Evolutionary conservation across 225 moss, liverwort and hornwort genomes (phyloP), one percentile per base, ranked within the genome.

Genomic region (Bryum argenteum): DNA sequence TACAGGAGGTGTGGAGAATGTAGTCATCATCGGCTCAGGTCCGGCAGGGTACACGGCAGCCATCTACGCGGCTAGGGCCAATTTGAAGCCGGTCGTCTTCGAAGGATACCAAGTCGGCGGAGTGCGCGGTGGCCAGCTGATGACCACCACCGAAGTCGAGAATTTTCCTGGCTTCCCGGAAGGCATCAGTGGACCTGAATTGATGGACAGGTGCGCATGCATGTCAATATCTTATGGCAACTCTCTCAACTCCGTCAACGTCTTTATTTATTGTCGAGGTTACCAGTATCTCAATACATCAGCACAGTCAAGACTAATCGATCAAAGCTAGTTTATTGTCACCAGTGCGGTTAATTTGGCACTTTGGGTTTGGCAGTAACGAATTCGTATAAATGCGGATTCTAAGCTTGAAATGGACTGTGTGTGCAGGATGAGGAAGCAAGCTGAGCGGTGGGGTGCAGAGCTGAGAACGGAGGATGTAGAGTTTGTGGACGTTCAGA

Each of bases 1-100:
- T 10, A 64, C 82, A 5, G 91, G 91, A 63, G 93, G 93, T 15
- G 91, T 97, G 79, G 96, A 97, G 77, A 97, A 97, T 77, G 75
- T 97, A 13, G 93, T 97, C 11, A 97, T 97, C 20, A 89, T 97
- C 41, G 93, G 96, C 61, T 97, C 96, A 47, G 93, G 96, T 17
- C 96, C 93, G 56, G 91, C 96, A 65, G 96, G 96, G 28, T 97
- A 93, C 71, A 97, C 96, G n/a, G 96, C 96, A 69, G 96, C 96
- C 7, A 97, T 94, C 38, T 97, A 97, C 71, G 91, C 96, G 58
- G 93, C 90, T 10, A 83, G 93, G 79, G 93, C 93, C 15, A 97
- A 97, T 66, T 80, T 97, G 72, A 97, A 97, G 44, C 96, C 96
- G 5, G 62, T 97, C 19, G 70, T 97, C 66, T 94, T 94, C 44